Percentiles rank a stretch among this genome's conserved stretches.
phyloP scores from a whole-genome alignment of 2,329 filamentous ascomycete genomes.

The Falciphora oryzae region DNA sequence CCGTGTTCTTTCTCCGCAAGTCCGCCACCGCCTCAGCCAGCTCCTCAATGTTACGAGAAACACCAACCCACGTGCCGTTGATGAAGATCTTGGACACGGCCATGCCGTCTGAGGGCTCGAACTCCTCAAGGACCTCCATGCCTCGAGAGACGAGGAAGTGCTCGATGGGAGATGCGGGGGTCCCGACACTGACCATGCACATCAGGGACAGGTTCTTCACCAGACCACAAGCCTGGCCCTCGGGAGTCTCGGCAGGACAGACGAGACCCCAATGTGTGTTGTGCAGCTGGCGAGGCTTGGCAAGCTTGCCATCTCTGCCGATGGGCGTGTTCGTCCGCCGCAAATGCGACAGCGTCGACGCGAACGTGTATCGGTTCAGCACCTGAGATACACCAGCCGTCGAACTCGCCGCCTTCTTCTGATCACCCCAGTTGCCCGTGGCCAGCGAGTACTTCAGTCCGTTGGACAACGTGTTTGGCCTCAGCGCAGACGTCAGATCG shows the following conservation, averaged over 20 bases:
- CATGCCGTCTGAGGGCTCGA: slow-evolving; percentile 76
- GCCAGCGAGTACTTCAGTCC: slow-evolving; percentile 95
- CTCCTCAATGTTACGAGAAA: slow-evolving; percentile 82
- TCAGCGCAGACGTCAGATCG: slow-evolving; percentile 84
- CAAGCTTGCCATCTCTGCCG: slow-evolving; percentile 94
- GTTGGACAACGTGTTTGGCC: slow-evolving; percentile 84
- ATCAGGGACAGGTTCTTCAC: slow-evolving; percentile 98
- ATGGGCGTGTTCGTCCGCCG: slow-evolving; percentile 97
- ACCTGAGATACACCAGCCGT: slow-evolving; percentile 98
- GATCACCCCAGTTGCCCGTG: slow-evolving; percentile 98
- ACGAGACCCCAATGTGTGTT: slow-evolving; percentile 99
- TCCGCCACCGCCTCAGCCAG: slow-evolving; percentile 74
- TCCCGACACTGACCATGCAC: slow-evolving; percentile 97
- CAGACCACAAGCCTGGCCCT: slow-evolving; percentile 95
- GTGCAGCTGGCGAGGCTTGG: slow-evolving; percentile 94
- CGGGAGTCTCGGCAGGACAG: slow-evolving; percentile 93
- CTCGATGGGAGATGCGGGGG: slow-evolving; percentile 80
- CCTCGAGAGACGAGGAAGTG: slow-evolving; percentile 94
- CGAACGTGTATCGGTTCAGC: slow-evolving; percentile 94
- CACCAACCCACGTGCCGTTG: slow-evolving; percentile 96
- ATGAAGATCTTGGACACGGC: slow-evolving; percentile 97
- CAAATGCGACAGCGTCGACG: slow-evolving; percentile 93
- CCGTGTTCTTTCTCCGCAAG: slow-evolving; percentile 72
- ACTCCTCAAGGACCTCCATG: slow-evolving; percentile 96
- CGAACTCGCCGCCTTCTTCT: slow-evolving; percentile 93